Percentiles rank a stretch among this genome's conserved stretches.
Conservation (phyloP, 257 asterid species). For the Salvia rosmarinus region DNA sequence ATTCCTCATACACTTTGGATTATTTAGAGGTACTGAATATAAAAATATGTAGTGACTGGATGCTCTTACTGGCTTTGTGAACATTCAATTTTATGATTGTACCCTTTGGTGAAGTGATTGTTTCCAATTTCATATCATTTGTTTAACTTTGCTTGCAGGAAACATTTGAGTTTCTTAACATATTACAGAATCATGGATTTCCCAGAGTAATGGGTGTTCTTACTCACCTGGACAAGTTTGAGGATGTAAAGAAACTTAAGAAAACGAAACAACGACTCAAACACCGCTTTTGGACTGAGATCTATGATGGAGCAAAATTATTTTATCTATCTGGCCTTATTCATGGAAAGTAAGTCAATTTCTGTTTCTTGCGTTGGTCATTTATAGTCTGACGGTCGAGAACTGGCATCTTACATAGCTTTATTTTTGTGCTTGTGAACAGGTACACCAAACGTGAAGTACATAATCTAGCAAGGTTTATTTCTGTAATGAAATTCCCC, state of each 20-base stretch:
- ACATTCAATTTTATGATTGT: background rate
- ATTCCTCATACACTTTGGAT: background rate
- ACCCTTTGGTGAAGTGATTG: background rate
- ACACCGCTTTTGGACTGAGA: slow-evolving; percentile 99
- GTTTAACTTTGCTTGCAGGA: slow-evolving; percentile 61
- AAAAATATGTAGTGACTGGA: background rate
- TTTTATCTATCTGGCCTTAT: slow-evolving; percentile 96
- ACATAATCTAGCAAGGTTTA: slow-evolving; percentile 93
- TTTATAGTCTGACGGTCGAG: slow-evolving; percentile 14
- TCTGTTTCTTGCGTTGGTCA: slow-evolving; percentile 16
- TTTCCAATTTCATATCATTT: background rate
- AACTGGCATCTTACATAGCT: slow-evolving; percentile 26
- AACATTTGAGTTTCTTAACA: slow-evolving; percentile 95
- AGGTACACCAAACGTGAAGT: slow-evolving; percentile 94
- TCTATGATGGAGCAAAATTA: slow-evolving; percentile 93
- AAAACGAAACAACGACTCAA: slow-evolving; percentile 93
- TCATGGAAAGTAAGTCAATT: slow-evolving; percentile 82
- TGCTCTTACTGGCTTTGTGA: background rate
- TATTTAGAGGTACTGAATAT: background rate
- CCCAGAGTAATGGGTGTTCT: slow-evolving; percentile 99
- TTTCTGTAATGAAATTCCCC: slow-evolving; percentile 96
- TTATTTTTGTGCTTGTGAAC: slow-evolving; percentile 33
- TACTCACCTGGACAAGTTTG: slow-evolving; percentile 93
- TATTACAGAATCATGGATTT: slow-evolving; percentile 95
- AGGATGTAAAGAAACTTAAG: slow-evolving; percentile 91